phyloP scores from a whole-genome alignment of 148 eudicot species.

The Amaranthus hypochondriacus region DNA sequence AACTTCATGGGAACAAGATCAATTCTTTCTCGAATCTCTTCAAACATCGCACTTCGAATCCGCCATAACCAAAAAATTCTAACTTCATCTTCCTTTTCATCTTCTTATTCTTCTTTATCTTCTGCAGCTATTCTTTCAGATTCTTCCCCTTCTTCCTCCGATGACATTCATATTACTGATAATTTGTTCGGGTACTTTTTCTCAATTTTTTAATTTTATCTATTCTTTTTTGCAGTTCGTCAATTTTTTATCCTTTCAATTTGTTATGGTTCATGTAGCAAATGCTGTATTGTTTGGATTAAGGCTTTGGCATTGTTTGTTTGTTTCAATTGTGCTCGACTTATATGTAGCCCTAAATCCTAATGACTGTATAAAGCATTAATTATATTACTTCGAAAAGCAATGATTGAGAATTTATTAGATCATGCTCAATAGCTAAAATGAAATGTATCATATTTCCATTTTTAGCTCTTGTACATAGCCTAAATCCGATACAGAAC shows the following conservation, averaged over 20 bases:
- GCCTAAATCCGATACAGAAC: no score
- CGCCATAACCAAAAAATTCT: conserved; percentile 51
- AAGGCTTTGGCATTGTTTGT: no score
- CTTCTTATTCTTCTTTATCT: conserved; percentile 25
- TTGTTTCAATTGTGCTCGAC: no score
- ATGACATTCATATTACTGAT: conserved; percentile 56
- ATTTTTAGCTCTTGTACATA: no score
- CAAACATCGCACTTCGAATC: conserved; percentile 41
- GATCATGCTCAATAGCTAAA: no score
- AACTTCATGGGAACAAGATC: conserved; percentile 28
- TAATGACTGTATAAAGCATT: no score
- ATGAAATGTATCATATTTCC: no score
- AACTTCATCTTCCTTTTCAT: conserved; percentile 30
- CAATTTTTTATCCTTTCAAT: not conserved
- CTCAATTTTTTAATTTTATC: not conserved
- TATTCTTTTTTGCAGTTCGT: no score
- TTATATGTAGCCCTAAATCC: no score
- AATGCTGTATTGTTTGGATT: no score
- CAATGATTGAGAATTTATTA: no score
- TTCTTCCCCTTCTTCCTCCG: conserved; percentile 35
- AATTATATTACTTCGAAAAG: no score
- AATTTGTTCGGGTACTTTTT: conserved; percentile 54
- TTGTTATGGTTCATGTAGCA: not conserved
- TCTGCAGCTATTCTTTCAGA: conserved; percentile 35
- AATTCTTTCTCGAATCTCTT: conserved; percentile 43